Percentiles rank a stretch among this genome's conserved stretches.
These are phyloP conservation scores for Solanum clarkiae DNA, from an alignment of 257 asterid species.

Conservation along the genomic window DNA sequence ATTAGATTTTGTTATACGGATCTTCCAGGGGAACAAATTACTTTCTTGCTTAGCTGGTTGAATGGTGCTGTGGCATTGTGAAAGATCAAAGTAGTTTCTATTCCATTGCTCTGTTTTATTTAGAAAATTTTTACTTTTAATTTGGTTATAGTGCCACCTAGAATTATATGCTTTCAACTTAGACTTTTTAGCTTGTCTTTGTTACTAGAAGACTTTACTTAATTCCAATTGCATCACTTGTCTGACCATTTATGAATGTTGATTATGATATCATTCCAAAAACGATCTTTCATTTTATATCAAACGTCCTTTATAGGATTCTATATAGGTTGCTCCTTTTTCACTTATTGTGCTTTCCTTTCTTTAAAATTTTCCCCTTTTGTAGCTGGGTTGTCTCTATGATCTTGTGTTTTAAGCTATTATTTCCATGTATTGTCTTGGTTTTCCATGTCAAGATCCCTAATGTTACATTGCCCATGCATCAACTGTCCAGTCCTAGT, in stretches of 20 bases:
- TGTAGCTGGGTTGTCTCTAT: neutral
- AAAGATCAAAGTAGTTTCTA: neutral
- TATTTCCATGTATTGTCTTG: neutral
- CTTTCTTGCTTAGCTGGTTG: neutral
- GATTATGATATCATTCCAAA: neutral
- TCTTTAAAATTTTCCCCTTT: neutral
- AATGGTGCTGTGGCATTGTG: neutral
- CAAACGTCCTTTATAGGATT: neutral
- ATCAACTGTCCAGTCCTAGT: neutral
- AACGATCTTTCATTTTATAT: neutral
- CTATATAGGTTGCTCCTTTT: neutral
- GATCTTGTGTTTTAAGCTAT: neutral
- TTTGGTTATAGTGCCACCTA: neutral
- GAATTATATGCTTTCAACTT: neutral
- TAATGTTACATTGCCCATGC: neutral
- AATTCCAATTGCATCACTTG: neutral
- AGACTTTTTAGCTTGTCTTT: neutral
- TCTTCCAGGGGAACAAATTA: neutral
- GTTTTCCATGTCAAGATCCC: neutral
- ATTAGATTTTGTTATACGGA: neutral
- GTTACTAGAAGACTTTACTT: neutral
- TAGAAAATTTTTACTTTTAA: neutral
- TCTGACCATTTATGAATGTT: neutral
- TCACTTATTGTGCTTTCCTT: neutral
- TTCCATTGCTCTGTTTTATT: neutral